These are phyloP conservation scores for Zalaria obscura DNA, from an alignment of 2,329 filamentous ascomycete species.

Conservation along the genomic window DNA sequence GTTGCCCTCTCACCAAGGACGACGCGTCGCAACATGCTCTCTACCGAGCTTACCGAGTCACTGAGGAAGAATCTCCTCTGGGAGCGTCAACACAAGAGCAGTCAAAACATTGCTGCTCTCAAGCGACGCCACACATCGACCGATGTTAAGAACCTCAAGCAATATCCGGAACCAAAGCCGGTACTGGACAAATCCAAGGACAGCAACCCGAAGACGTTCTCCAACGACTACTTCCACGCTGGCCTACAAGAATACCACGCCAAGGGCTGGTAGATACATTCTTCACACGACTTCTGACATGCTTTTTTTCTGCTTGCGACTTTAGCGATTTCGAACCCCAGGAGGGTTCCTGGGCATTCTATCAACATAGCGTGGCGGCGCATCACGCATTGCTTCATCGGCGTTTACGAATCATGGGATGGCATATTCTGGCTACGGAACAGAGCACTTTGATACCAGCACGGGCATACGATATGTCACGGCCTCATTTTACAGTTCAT, in stretches of 20 bases:
- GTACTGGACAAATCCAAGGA: slow-evolving; percentile 13
- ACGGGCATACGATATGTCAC: slow-evolving; percentile 2
- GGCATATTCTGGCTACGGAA: neutral
- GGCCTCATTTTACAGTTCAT: neutral
- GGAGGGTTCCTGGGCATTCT: slow-evolving; percentile 1
- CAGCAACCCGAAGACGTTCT: slow-evolving; percentile 44
- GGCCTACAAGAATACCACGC: slow-evolving; percentile 75
- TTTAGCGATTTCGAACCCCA: slow-evolving; percentile 4
- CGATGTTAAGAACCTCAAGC: slow-evolving; percentile 76
- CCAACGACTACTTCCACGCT: slow-evolving; percentile 75
- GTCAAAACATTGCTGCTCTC: slow-evolving; percentile 73
- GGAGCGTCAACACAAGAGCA: slow-evolving; percentile 90
- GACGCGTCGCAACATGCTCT: slow-evolving; percentile 87
- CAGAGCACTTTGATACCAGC: slow-evolving; percentile 6
- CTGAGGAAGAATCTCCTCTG: slow-evolving; percentile 82
- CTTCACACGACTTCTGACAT: neutral
- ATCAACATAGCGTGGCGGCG: neutral
- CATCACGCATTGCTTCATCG: neutral
- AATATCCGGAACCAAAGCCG: slow-evolving; percentile 57
- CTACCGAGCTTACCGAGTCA: slow-evolving; percentile 85
- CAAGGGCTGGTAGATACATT: slow-evolving; percentile 57
- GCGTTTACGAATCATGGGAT: neutral
- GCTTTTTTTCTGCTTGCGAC: slow-evolving; percentile 1
- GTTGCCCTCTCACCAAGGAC: slow-evolving; percentile 74
- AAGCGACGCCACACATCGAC: slow-evolving; percentile 85